phyloP scores from a whole-genome alignment of 2,329 filamentous ascomycete genomes.

The Ceratocystis alfenasii region DNA sequence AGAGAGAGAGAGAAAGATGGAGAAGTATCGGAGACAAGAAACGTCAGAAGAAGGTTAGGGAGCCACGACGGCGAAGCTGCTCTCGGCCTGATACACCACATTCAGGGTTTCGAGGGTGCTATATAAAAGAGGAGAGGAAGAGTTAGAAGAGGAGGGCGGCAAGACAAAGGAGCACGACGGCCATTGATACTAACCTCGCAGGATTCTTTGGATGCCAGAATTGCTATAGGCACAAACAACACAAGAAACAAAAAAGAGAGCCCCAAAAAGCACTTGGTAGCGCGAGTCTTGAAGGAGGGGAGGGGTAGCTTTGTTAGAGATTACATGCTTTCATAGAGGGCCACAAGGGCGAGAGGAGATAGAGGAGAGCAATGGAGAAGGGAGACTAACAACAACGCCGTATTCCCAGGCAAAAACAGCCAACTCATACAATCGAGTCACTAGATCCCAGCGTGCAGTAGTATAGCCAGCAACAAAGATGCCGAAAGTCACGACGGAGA shows the following conservation, averaged over 20 bases:
- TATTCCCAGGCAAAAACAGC: constrained; percentile 97
- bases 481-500: constrained; percentile 86
- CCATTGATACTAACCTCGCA: constrained; percentile 50
- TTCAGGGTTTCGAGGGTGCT: constrained; percentile 72
- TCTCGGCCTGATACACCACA: constrained; percentile 87
- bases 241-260: constrained; percentile 76
- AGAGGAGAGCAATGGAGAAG: neutral
- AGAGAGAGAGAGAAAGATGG: too few relatives aligned
- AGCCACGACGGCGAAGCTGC: constrained; percentile 85
- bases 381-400: constrained; percentile 72
- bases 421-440: constrained; percentile 92
- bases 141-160: neutral
- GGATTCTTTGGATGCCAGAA: constrained; percentile 69
- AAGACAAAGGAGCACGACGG: neutral
- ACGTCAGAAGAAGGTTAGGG: constrained; percentile 51
- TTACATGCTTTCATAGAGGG: neutral
- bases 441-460: constrained; percentile 96
- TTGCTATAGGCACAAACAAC: constrained; percentile 71
- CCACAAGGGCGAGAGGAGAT: neutral
- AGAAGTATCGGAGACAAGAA: too few relatives aligned
- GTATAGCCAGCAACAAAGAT: constrained; percentile 99
- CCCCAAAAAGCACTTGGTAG: constrained; percentile 31
- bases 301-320: constrained; percentile 14
- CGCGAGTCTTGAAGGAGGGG: constrained; percentile 17
- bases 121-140: constrained; percentile 17